Base-by-base conservation (phyloP, 2,329 filamentous ascomycete species). In the Fusarium solani-melongenae region DNA sequence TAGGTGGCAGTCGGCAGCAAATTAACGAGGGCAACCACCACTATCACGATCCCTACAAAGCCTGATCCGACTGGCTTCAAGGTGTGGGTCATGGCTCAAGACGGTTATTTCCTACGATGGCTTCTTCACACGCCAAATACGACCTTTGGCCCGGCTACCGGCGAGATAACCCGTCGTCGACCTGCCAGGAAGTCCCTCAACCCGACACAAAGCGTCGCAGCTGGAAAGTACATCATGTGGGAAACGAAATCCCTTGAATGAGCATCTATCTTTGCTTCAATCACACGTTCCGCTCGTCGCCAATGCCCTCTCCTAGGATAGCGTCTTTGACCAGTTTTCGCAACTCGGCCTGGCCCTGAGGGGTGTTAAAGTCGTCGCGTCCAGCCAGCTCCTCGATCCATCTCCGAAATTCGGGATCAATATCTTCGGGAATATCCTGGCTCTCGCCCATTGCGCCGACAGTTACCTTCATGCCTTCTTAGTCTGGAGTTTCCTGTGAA, bases 341-440 rank as follows among this genome's bases (percentile, higher is more conserved):
- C 78, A 99, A 83, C 79, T 95, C 91, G 24, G 88, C 89, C 83
- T 99, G 96, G 5, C 93, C 94, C 68, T 92, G 90, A 62, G 94
- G 91, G 6, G 91, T 92, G 76, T 96, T 87, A 77, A 98, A 97
- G 79, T 98, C 95, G 27, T 93, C 91, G 44, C 94, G 88, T 38
- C 92, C 88, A 3, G 96, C 95, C 68, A 99, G 84, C 82, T 98
- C 93, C 78, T 98, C 95, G 79, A 99, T 98, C 62, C 94, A 89
- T 74, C 92, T 88, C 79, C 92, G 91, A 75, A 99, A 94, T 75
- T 95, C 95, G 2, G 94, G 91, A 79, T 98, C 95, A 10, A 92
- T 89, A 66, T 92, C 90, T 41, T 87, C 87, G 2, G 86, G 87
- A 8, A 89, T 89, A 14, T 90, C 90, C 51, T 90, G 86, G 0